These are phyloP conservation scores for Exophiala viscosa DNA, from an alignment of 2,329 filamentous ascomycete genomes.

Conservation along the genomic window DNA sequence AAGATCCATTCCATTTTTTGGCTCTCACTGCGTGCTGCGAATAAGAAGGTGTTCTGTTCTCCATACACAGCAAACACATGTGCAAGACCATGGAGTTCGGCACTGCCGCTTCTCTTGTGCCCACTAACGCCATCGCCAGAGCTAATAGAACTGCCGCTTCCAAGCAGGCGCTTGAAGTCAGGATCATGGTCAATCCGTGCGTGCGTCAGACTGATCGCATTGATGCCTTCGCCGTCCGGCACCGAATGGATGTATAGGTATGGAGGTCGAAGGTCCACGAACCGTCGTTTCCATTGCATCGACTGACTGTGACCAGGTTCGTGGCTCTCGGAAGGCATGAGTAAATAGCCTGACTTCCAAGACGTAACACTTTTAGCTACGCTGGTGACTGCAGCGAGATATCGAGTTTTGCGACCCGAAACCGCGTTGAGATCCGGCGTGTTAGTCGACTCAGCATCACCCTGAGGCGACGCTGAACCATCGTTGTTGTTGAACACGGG, in stretches of 20 bases:
- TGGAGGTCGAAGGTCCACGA: constrained; percentile 84
- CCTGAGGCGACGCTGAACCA: constrained; percentile 42
- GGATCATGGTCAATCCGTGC: constrained; percentile 90
- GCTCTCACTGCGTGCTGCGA: constrained; percentile 80
- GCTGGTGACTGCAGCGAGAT: constrained; percentile 71
- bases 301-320: constrained; percentile 38
- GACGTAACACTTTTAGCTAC: constrained; percentile 76
- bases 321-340: constrained; percentile 72
- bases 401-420: constrained; percentile 50
- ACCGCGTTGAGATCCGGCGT: constrained; percentile 29
- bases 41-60: constrained; percentile 90
- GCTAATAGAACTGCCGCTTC: constrained; percentile 36
- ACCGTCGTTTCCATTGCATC: constrained; percentile 83
- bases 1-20: constrained; percentile 98
- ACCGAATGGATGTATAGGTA: constrained; percentile 88
- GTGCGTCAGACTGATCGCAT: constrained; percentile 82
- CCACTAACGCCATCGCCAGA: constrained; percentile 25
- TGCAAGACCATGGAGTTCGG: constrained; percentile 46
- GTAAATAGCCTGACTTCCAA: constrained; percentile 81
- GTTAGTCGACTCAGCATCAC: constrained; percentile 18
- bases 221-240: constrained; percentile 83
- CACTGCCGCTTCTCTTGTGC: constrained; percentile 26
- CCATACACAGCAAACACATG: constrained; percentile 94
- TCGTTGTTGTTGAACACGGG: constrained; percentile 42
- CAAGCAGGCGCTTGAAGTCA: constrained; percentile 74